phyloP scores from a whole-genome alignment of 2,329 filamentous ascomycete genomes.

The Pyricularia grisea region DNA sequence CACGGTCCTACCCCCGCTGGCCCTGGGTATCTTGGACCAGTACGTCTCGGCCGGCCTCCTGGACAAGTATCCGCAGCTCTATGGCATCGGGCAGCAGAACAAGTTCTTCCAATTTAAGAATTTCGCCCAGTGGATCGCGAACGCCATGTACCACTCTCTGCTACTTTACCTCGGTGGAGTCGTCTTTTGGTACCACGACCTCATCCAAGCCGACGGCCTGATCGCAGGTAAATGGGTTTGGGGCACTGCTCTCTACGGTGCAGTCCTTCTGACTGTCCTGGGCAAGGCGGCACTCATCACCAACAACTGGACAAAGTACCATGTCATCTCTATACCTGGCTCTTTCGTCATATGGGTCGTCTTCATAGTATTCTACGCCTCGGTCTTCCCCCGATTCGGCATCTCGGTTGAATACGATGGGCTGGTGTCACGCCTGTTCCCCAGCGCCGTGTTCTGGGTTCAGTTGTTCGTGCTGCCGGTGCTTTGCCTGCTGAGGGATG shows the following conservation, averaged over 20 bases:
- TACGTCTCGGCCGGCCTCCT: slow-evolving; percentile 90
- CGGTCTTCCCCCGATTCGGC: slow-evolving; percentile 69
- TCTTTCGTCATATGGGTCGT: slow-evolving; percentile 86
- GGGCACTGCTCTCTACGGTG: slow-evolving; percentile 90
- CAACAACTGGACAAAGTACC: slow-evolving; percentile 98
- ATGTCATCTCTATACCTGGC: slow-evolving; percentile 88
- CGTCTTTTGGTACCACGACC: slow-evolving; percentile 73
- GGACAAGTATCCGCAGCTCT: slow-evolving; percentile 93
- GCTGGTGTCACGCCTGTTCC: slow-evolving; percentile 71
- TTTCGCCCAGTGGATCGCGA: slow-evolving; percentile 86
- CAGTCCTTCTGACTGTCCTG: slow-evolving; percentile 85
- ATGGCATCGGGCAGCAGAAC: slow-evolving; percentile 86
- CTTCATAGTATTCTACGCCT: slow-evolving; percentile 82
- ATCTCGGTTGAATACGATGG: slow-evolving; percentile 81
- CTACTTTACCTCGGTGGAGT: slow-evolving; percentile 81
- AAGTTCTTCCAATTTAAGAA: slow-evolving; percentile 89
- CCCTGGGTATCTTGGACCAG: slow-evolving; percentile 93
- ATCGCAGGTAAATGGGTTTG: slow-evolving; percentile 94
- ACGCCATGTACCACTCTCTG: slow-evolving; percentile 92
- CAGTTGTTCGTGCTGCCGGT: slow-evolving; percentile 74
- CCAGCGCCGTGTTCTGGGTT: slow-evolving; percentile 80
- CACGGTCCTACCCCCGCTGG: slow-evolving; percentile 86
- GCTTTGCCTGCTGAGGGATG: slow-evolving; percentile 78
- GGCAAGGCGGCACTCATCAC: slow-evolving; percentile 92
- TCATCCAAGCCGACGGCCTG: slow-evolving; percentile 68